These are phyloP conservation scores for Coleophoma eucalyptorum DNA, from an alignment of 2,329 filamentous ascomycete genomes.

Conservation along the genomic window DNA sequence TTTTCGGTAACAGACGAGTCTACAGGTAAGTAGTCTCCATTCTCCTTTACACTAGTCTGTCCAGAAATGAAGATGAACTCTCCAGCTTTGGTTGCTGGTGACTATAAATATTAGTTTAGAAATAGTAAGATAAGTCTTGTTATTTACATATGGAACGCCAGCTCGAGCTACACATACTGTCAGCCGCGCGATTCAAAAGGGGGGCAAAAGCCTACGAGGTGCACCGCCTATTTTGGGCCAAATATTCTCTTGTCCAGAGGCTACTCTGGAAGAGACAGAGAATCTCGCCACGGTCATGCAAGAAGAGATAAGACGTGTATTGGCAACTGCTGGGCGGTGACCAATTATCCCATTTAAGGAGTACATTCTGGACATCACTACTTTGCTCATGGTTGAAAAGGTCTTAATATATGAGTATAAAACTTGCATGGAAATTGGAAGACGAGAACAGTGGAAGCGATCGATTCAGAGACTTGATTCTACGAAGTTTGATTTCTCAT, in stretches of 20 bases:
- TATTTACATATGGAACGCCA: background rate
- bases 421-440: background rate
- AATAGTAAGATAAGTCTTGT: background rate
- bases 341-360: background rate
- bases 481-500: background rate
- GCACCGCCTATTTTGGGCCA: background rate
- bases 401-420: background rate
- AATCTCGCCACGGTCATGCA: background rate
- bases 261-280: background rate
- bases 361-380: background rate
- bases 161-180: background rate
- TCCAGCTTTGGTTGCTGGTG: background rate
- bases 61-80: background rate
- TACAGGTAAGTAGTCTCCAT: background rate
- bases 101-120: background rate
- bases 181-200: background rate
- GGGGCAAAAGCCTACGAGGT: background rate
- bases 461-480: background rate
- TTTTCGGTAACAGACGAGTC: background rate
- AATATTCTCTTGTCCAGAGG: background rate
- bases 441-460: background rate
- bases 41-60: background rate
- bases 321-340: background rate
- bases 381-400: background rate
- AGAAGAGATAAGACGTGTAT: background rate